Evolutionary conservation across 257 asterid genomes (phyloP).

Genomic region (Nicotiana undulata): DNA sequence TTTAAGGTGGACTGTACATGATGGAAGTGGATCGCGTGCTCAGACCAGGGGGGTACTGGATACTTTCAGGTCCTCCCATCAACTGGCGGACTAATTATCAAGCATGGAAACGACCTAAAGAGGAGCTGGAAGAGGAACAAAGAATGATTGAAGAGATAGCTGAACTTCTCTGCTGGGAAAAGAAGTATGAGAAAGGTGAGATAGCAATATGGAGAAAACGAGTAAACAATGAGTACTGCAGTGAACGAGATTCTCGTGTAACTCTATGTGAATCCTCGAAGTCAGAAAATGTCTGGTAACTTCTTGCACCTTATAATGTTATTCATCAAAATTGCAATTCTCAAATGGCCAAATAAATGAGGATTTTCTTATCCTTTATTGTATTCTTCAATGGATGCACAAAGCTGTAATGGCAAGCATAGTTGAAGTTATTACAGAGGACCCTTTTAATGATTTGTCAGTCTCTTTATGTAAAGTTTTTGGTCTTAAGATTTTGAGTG

Average conservation of each 20-base stretch:
- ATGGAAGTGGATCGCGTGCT: constrained; percentile 38
- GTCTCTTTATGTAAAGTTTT: background rate
- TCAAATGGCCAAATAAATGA: background rate
- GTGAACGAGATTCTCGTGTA: constrained; percentile 22
- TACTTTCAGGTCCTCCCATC: constrained; percentile 43
- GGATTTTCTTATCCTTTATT: background rate
- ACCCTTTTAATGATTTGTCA: background rate
- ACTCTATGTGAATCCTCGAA: constrained; percentile 19
- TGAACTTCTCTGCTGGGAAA: constrained; percentile 36
- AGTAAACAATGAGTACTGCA: constrained; percentile 19
- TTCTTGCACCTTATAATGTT: background rate
- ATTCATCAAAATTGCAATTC: background rate
- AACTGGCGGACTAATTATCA: constrained; percentile 28
- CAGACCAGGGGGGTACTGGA: constrained; percentile 44
- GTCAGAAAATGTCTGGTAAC: constrained; percentile 29
- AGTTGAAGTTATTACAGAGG: background rate
- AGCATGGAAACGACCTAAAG: constrained; percentile 27
- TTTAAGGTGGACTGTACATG: constrained; percentile 31
- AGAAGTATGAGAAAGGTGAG: constrained; percentile 28
- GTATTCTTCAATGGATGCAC: background rate
- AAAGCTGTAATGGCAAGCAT: background rate
- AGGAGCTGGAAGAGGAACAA: constrained; percentile 33
- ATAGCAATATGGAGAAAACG: constrained; percentile 41
- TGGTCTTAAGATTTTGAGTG: background rate
- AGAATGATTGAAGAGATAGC: constrained; percentile 31